Percentiles rank a stretch among this genome's conserved stretches.
phyloP scores from a whole-genome alignment of 2,329 filamentous ascomycete species.

The Penicillium sp. region DNA sequence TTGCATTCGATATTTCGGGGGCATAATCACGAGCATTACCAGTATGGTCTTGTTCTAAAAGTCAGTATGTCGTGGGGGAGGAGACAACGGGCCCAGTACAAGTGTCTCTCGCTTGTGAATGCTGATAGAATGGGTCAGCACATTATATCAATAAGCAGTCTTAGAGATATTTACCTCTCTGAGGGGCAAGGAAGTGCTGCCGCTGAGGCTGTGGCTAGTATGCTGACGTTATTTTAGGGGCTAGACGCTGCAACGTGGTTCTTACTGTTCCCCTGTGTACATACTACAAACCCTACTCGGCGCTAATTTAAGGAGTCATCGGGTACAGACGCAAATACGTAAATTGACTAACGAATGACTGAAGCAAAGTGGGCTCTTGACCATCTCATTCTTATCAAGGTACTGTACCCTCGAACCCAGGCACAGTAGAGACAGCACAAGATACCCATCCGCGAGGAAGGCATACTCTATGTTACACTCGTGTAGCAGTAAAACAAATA shows the following conservation, averaged over 20 bases:
- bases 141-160: too few relatives aligned
- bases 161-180: too few relatives aligned
- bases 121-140: too few relatives aligned
- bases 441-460: conserved; percentile 16
- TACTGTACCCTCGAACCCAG: not conserved
- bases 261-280: too few relatives aligned
- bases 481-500: conserved; percentile 2
- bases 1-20: conserved; percentile 21
- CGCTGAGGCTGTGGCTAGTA: too few relatives aligned
- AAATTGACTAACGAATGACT: not conserved
- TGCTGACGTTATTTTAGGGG: not conserved
- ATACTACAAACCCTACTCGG: not conserved
- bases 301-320: not conserved
- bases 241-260: too few relatives aligned
- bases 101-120: not conserved
- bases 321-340: not conserved
- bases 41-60: conserved; percentile 13
- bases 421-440: conserved; percentile 1
- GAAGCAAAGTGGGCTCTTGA: not conserved
- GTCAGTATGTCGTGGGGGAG: conserved; percentile 13
- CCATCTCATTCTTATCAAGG: not conserved
- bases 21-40: conserved; percentile 12
- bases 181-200: too few relatives aligned
- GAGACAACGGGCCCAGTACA: conserved; percentile 9
- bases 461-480: conserved; percentile 23